phyloP scores from a whole-genome alignment of 2,329 filamentous ascomycete species.

The Elsinoe batatas region DNA sequence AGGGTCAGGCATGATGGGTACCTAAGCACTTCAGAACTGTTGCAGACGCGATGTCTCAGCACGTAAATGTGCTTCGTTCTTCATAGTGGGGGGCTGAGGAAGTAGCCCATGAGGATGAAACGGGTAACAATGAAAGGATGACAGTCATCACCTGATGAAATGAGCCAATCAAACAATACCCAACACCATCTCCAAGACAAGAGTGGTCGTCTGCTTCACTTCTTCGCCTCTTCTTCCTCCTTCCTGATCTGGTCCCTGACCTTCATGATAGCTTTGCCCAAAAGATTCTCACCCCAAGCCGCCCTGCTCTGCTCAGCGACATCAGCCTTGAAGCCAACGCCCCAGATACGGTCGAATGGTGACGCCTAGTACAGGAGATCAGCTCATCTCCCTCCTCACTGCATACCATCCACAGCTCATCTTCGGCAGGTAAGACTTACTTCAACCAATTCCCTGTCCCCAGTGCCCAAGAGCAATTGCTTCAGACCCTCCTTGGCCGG shows the following conservation, averaged over 20 bases:
- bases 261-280: conserved; percentile 53
- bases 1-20: too few species aligned
- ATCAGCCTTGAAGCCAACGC: conserved; percentile 48
- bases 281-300: conserved; percentile 54
- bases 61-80: too few species aligned
- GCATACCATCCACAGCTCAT: too few species aligned
- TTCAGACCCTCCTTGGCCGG: conserved; percentile 36
- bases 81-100: too few species aligned
- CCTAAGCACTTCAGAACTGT: too few species aligned
- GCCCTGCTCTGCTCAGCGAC: conserved; percentile 40
- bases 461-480: conserved; percentile 46
- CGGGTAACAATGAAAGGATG: too few species aligned
- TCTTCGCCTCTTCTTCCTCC: conserved; percentile 23
- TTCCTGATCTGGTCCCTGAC: conserved; percentile 45
- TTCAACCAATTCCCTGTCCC: conserved; percentile 52
- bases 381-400: not conserved
- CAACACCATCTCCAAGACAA: not conserved
- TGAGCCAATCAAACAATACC: not conserved
- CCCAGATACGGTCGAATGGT: conserved; percentile 55
- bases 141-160: too few species aligned
- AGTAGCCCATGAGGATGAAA: too few species aligned
- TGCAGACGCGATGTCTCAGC: too few species aligned
- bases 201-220: not conserved
- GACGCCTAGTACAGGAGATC: conserved; percentile 24
- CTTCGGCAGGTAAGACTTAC: conserved; percentile 30